Conservation (phyloP, 805 yeast species). For the Blastobotrys americana region DNA sequence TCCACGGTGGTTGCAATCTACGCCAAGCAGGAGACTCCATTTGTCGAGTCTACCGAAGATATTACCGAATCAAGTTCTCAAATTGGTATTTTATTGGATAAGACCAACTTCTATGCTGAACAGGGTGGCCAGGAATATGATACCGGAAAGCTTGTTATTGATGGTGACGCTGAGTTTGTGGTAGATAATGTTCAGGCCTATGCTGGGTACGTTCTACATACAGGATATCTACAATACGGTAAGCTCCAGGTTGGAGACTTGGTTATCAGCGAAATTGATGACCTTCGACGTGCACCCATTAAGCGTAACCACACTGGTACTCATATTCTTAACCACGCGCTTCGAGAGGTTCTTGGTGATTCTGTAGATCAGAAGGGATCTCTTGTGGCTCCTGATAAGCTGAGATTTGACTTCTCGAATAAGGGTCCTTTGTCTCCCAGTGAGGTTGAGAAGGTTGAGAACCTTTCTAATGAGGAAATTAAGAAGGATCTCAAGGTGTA, state of each 20-base stretch:
- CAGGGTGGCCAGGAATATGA: slow-evolving; percentile 99
- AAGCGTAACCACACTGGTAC: slow-evolving; percentile 99
- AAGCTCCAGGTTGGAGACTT: slow-evolving; percentile 55
- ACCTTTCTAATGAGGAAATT: slow-evolving; percentile 63
- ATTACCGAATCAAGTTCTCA: slow-evolving; percentile 39
- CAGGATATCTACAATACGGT: slow-evolving; percentile 82
- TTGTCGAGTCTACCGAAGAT: neutral
- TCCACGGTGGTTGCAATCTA: slow-evolving; percentile 67
- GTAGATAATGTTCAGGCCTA: slow-evolving; percentile 89
- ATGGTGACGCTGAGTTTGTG: slow-evolving; percentile 77
- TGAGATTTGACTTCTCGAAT: slow-evolving; percentile 94
- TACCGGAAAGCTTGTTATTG: slow-evolving; percentile 86
- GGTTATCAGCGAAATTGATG: slow-evolving; percentile 84
- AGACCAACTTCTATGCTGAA: slow-evolving; percentile 95
- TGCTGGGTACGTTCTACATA: slow-evolving; percentile 93
- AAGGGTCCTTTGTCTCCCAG: slow-evolving; percentile 69
- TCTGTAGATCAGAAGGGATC: slow-evolving; percentile 95
- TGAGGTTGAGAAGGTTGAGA: slow-evolving; percentile 72
- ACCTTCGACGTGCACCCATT: slow-evolving; percentile 89
- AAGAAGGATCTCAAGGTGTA: slow-evolving; percentile 65
- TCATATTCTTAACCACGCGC: slow-evolving; percentile 83
- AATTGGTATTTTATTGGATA: slow-evolving; percentile 76
- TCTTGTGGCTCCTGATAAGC: slow-evolving; percentile 87
- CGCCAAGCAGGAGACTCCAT: slow-evolving; percentile 52
- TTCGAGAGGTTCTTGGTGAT: slow-evolving; percentile 79